Conservation (phyloP, 352 stramenopile genomes). For the Pelagophyceae sp. region DNA sequence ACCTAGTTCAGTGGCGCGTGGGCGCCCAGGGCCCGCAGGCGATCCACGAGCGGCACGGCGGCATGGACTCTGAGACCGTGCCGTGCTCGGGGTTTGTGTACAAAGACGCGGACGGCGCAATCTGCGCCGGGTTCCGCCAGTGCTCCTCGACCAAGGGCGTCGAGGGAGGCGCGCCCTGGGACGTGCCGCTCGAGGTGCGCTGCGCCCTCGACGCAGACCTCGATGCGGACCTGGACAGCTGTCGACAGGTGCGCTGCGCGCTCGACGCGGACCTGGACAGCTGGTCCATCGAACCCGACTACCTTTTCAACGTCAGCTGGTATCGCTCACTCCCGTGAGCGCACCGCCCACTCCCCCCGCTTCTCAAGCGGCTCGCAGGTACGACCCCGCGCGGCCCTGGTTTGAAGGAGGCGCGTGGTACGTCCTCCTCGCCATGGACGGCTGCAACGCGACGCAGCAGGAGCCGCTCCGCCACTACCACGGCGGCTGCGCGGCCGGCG, state of each 20-base stretch:
- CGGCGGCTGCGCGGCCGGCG: not conserved
- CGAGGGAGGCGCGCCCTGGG: not conserved
- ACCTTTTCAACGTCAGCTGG: not conserved
- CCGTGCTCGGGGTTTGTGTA: not conserved
- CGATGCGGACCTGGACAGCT: not conserved
- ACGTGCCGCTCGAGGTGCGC: not conserved
- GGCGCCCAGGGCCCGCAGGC: not conserved
- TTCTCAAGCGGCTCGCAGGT: too few relatives aligned
- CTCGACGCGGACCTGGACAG: too few relatives aligned
- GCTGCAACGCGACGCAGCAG: not conserved
- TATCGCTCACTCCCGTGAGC: not conserved
- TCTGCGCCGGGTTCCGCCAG: not conserved
- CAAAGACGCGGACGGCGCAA: not conserved
- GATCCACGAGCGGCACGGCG: not conserved
- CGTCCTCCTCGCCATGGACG: not conserved
- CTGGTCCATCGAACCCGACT: too few relatives aligned
- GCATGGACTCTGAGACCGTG: not conserved
- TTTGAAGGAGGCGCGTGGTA: not conserved
- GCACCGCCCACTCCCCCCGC: too few relatives aligned
- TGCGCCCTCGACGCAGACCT: not conserved
- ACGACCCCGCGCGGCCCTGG: not conserved
- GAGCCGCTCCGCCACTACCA: too few relatives aligned
- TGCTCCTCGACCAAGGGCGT: not conserved
- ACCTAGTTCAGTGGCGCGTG: not conserved
- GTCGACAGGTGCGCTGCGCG: too few relatives aligned